phyloP scores from a whole-genome alignment of 352 stramenopile genomes.

The Globisporangium iwayamae region DNA sequence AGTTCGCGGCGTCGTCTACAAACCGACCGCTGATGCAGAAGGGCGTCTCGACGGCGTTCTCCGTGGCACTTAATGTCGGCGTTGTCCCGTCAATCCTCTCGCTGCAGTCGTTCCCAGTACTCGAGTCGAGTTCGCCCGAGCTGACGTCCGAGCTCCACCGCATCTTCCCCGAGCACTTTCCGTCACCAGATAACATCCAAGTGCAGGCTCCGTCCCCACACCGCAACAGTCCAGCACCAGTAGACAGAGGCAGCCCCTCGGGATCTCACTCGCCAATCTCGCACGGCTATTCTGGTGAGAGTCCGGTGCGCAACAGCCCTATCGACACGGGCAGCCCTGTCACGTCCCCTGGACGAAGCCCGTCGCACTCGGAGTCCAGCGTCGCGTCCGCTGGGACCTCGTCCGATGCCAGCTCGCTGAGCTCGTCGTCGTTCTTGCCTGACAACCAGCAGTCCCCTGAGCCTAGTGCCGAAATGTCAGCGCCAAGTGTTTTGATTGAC shows the following conservation, averaged over 20 bases:
- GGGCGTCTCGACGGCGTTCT: conserved; percentile 72
- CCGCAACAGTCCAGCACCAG: conserved; percentile 15
- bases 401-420: conserved; percentile 60
- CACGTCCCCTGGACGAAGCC: conserved; percentile 60
- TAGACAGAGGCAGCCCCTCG: conserved; percentile 36
- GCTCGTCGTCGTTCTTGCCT: conserved; percentile 75
- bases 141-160: conserved; percentile 68
- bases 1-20: conserved; percentile 69
- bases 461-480: conserved; percentile 25
- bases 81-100: conserved; percentile 64
- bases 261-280: conserved; percentile 35
- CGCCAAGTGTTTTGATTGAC: conserved; percentile 23
- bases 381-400: conserved; percentile 42
- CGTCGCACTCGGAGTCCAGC: conserved; percentile 63
- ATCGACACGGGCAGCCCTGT: conserved; percentile 43
- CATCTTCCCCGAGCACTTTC: conserved; percentile 83
- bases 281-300: conserved; percentile 32
- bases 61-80: conserved; percentile 70
- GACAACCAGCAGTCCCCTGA: conserved; percentile 50
- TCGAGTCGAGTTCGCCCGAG: conserved; percentile 63
- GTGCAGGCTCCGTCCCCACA: conserved; percentile 25
- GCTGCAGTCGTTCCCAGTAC: conserved; percentile 76
- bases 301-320: conserved; percentile 48
- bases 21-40: conserved; percentile 83
- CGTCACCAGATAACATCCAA: conserved; percentile 52